Evolutionary conservation across 345 rosid species (phyloP).

Genomic region (Luvunga scandens): DNA sequence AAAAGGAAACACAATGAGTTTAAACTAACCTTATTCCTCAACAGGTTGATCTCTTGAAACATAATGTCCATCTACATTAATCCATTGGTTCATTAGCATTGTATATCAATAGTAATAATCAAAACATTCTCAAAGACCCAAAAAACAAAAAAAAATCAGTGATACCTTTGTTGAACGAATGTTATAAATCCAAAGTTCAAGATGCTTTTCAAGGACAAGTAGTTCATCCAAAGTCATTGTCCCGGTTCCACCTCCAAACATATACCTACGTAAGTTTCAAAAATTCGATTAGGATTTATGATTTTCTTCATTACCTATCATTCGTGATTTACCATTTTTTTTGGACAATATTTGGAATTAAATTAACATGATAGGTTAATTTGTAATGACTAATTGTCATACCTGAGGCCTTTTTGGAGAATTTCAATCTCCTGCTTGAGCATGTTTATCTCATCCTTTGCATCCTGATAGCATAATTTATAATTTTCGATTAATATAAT

Average conservation of each 20-base stretch:
- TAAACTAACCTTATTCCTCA: constrained; percentile 67
- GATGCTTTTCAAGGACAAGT: constrained; percentile 74
- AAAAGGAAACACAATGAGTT: background rate
- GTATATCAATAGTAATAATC: background rate
- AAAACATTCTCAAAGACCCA: background rate
- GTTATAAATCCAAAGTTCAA: constrained; percentile 76
- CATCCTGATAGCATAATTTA: constrained; percentile 26
- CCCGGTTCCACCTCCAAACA: constrained; percentile 75
- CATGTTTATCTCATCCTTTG: constrained; percentile 56
- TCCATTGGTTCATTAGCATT: background rate
- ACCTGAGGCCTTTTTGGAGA: constrained; percentile 80
- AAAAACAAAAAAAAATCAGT: background rate
- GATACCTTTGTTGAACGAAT: constrained; percentile 84
- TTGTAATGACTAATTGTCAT: background rate
- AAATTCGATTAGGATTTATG: background rate
- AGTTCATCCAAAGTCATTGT: constrained; percentile 73
- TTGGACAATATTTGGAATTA: too few species aligned
- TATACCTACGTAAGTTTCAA: constrained; percentile 37
- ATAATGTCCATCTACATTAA: constrained; percentile 65
- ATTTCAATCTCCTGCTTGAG: constrained; percentile 72
- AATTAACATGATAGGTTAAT: too few species aligned
- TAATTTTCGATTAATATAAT: background rate
- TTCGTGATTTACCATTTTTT: too few species aligned
- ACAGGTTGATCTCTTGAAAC: constrained; percentile 71
- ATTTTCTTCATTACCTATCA: too few species aligned